Conservation (phyloP, 805 yeast genomes). For the Yamadazyma laniorum region DNA sequence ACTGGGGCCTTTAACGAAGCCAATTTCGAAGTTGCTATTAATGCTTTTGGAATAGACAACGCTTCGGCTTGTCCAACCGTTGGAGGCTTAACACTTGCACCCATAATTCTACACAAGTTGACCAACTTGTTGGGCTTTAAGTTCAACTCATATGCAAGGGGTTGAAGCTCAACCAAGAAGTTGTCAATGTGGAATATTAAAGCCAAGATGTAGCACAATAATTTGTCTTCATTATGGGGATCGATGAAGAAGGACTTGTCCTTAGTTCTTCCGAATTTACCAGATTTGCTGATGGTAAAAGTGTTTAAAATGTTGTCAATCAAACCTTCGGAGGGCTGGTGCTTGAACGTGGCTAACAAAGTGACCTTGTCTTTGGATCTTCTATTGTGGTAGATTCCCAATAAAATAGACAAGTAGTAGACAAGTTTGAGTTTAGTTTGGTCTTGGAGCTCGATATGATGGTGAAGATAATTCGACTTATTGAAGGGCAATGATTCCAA, state of each 20-base stretch:
- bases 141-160: constrained; percentile 81
- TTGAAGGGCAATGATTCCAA: constrained; percentile 61
- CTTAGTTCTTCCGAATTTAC: constrained; percentile 69
- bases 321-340: constrained; percentile 69
- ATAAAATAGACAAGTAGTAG: constrained; percentile 75
- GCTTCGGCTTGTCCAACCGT: constrained; percentile 75
- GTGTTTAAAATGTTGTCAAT: constrained; percentile 69
- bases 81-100: constrained; percentile 73
- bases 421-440: constrained; percentile 62
- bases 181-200: constrained; percentile 72
- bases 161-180: constrained; percentile 71
- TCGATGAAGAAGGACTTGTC: constrained; percentile 78
- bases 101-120: constrained; percentile 72
- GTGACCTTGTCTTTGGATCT: constrained; percentile 58
- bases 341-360: constrained; percentile 55
- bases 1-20: constrained; percentile 88
- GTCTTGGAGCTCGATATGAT: constrained; percentile 35
- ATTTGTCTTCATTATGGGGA: constrained; percentile 83
- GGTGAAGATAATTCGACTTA: constrained; percentile 52
- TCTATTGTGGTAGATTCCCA: constrained; percentile 78
- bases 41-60: constrained; percentile 59
- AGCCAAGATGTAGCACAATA: constrained; percentile 75
- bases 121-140: constrained; percentile 72
- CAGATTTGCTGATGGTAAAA: constrained; percentile 66
- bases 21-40: constrained; percentile 65